phyloP scores from a whole-genome alignment of 2,329 filamentous ascomycete genomes.

The Aaosphaeria pasadenensis region DNA sequence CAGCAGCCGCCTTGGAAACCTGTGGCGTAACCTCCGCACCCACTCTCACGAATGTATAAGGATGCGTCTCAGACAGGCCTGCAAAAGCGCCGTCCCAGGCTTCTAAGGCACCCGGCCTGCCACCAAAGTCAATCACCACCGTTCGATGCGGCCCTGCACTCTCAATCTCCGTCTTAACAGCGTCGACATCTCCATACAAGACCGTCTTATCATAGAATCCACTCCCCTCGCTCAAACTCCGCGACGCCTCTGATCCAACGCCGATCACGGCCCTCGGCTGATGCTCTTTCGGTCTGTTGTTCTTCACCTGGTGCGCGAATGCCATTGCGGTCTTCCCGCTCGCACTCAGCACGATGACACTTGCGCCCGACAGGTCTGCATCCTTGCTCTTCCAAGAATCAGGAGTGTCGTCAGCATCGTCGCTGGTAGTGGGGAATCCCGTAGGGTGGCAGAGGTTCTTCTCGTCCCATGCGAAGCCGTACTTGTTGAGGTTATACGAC shows the following conservation, averaged over 20 bases:
- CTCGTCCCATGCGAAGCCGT: constrained; percentile 17
- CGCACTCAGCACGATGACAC: constrained; percentile 17
- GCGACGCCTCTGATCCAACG: constrained; percentile 14
- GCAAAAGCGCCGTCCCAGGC: constrained; percentile 9
- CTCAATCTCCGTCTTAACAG: constrained; percentile 1
- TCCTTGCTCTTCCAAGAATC: constrained; percentile 15
- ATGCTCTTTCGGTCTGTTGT: constrained; percentile 13
- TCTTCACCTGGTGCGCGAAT: constrained; percentile 15
- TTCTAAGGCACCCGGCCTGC: constrained; percentile 7
- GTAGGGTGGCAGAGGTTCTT: constrained; percentile 10
- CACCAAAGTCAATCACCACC: constrained; percentile 21
- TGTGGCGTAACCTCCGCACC: constrained; percentile 10
- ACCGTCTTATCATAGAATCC: constrained; percentile 17
- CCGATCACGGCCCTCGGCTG: constrained; percentile 16
- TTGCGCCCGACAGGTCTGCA: constrained; percentile 12
- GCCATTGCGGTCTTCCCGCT: constrained; percentile 19
- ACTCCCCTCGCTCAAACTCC: constrained; percentile 8
- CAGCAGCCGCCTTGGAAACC: background rate
- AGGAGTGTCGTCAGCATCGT: background rate
- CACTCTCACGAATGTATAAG: constrained; percentile 11
- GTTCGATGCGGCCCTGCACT: constrained; percentile 3
- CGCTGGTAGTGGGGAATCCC: background rate
- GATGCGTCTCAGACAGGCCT: background rate
- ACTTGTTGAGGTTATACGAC: constrained; percentile 13
- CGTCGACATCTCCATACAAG: constrained; percentile 10